Percentiles rank a stretch among this genome's conserved stretches.
Evolutionary conservation across 345 rosid genomes (phyloP).

Genomic region (Eucalyptus sp.): DNA sequence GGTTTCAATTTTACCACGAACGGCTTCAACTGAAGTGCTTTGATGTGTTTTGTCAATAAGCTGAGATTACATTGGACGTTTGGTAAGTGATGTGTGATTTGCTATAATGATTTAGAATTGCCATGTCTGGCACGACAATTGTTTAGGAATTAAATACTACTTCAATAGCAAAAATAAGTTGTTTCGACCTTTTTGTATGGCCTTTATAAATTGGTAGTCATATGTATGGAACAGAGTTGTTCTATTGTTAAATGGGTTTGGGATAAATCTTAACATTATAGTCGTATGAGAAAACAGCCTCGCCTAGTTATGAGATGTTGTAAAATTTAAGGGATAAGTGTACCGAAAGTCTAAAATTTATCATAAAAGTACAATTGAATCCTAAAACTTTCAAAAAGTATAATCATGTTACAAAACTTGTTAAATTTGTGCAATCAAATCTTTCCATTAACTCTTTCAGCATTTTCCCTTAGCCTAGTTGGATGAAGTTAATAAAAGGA

Average conservation of each 20-base stretch:
- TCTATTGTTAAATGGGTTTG: neutral
- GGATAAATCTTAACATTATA: neutral
- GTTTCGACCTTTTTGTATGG: neutral
- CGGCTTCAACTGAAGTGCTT: neutral
- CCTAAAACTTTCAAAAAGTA: rapidly evolving
- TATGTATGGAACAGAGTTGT: neutral
- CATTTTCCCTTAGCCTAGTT: too few relatives aligned
- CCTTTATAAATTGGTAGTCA: neutral
- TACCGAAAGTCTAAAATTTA: too few relatives aligned
- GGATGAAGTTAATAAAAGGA: rapidly evolving
- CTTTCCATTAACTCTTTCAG: too few relatives aligned
- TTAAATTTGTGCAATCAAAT: too few relatives aligned
- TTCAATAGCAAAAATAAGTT: neutral
- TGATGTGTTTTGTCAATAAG: neutral
- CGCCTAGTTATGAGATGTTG: neutral
- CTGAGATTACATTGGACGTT: neutral
- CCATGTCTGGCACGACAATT: neutral
- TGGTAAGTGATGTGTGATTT: neutral
- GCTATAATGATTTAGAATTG: neutral
- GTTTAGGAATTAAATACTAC: neutral
- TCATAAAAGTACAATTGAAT: rapidly evolving
- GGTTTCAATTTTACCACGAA: neutral
- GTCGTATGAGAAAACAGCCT: neutral
- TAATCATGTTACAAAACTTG: too few relatives aligned
- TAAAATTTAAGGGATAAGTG: too few relatives aligned